Base-by-base conservation (phyloP, 768 basidiomycete species). In the Ramaria sp. region DNA sequence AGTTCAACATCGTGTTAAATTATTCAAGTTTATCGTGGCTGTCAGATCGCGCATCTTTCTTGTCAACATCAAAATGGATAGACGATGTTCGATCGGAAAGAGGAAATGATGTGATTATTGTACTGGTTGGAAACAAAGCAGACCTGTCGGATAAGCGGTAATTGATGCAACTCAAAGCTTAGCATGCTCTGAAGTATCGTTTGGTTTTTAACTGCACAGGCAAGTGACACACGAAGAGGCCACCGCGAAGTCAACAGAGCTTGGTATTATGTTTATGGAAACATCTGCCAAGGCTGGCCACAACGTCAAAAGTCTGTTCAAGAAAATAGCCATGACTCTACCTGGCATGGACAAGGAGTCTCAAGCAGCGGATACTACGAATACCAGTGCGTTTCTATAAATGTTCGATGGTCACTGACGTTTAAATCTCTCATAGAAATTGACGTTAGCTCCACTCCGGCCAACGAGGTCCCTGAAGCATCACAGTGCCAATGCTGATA, bases 141-240 rank as follows among this genome's bases (percentile, higher is more conserved):
- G 96, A 99, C 73, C 74, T 99, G 60, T 96, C 93, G 43, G 96
- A 98, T 70, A 98, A 98, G 72, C 85, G 96, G 94, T 96, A 65
- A 51, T 84, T 33, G 2, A 7, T 27, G 17, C 7, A 49, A 13
- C 9, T 13, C 2, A 43, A 20, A 3, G 24, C 19, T 13, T 46
- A 5, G 9, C 11, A 12, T 24, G 15, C 15, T 49, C 42, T 56
- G 12, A n/a, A 57, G 57, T 58, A 33, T 62, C 39, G 38, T 52
- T 52, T 49, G 39, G 9, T 37, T 37, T 63, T 38, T n/a, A 53
- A 56, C 34, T 27, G 9, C 3, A 54, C 64, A 99, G 95, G 57
- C 94, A 99, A 83, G 95, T 99, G n/a, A 98, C 95, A 7, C 77
- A 94, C 4, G 96, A 99, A 68, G 96, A 98, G 67, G 91, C 95